Percentiles rank a stretch among this genome's conserved stretches.
Conservation (phyloP, 305 asterid species). For the Fraxinus baroniana region DNA sequence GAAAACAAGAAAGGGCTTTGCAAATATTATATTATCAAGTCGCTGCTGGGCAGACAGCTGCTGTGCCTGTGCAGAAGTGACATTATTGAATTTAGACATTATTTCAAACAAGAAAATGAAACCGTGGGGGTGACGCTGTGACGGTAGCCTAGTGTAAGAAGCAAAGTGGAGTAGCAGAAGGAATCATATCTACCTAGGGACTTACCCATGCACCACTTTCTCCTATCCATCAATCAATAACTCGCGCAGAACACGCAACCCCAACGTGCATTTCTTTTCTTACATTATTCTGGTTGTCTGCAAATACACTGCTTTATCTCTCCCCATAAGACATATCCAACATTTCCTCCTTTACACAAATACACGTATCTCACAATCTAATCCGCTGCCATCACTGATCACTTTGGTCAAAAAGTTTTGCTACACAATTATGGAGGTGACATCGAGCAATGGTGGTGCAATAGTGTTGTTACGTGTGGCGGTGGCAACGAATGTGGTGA, state of each 20-base stretch:
- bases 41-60: neutral
- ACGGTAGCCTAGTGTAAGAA: conserved; percentile 23
- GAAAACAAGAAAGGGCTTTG: neutral
- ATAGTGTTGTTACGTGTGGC: neutral
- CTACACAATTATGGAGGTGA: neutral
- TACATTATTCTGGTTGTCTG: neutral
- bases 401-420: neutral
- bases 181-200: conserved; percentile 36
- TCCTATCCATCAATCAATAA: conserved; percentile 6
- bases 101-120: neutral
- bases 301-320: conserved; percentile 13
- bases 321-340: neutral
- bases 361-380: neutral
- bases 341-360: neutral
- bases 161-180: conserved; percentile 20
- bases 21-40: neutral
- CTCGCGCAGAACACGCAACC: conserved; percentile 54
- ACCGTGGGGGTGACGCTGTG: conserved; percentile 1
- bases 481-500: too few species aligned
- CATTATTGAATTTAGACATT: neutral
- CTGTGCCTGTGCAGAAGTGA: neutral
- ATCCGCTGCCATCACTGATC: neutral
- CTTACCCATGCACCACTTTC: neutral
- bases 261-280: conserved; percentile 20
- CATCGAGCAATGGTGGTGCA: neutral